phyloP scores from a whole-genome alignment of 129 eudicot genomes.

The Flaveria brownii region DNA sequence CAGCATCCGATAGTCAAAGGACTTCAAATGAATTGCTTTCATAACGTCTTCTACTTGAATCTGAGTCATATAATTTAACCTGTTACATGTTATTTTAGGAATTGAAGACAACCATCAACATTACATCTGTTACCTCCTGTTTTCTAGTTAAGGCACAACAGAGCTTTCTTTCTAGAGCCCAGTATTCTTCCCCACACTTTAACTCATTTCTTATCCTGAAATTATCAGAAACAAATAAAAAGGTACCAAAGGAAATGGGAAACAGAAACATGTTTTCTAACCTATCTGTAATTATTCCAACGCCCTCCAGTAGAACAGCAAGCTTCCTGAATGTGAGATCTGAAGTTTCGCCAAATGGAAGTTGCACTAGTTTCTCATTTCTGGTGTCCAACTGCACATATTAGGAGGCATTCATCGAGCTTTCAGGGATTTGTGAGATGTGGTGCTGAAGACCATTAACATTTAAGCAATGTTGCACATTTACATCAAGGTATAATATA shows the following conservation, averaged over 20 bases:
- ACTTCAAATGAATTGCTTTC: conserved; percentile 84
- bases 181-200: conserved; percentile 73
- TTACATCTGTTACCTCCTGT: conserved; percentile 51
- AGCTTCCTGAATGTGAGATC: conserved; percentile 70
- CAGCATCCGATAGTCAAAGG: conserved; percentile 86
- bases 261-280: conserved; percentile 28
- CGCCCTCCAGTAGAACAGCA: conserved; percentile 53
- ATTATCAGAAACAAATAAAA: conserved; percentile 19
- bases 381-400: conserved; percentile 75
- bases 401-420: conserved; percentile 3
- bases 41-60: conserved; percentile 63
- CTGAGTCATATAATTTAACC: conserved; percentile 36
- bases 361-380: conserved; percentile 66
- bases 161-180: conserved; percentile 90
- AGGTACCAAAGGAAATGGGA: conserved; percentile 5
- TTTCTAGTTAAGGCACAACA: conserved; percentile 57
- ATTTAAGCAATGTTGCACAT: neutral
- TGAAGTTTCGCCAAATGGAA: conserved; percentile 33
- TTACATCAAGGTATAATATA: conserved; percentile 2
- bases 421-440: neutral
- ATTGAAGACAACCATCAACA: neutral
- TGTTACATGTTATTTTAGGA: conserved; percentile 3
- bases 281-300: conserved; percentile 73
- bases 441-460: conserved; percentile 1
- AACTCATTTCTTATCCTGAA: conserved; percentile 82